Base-by-base conservation (phyloP, 306 rosid genomes). In the Quercus glauca region DNA sequence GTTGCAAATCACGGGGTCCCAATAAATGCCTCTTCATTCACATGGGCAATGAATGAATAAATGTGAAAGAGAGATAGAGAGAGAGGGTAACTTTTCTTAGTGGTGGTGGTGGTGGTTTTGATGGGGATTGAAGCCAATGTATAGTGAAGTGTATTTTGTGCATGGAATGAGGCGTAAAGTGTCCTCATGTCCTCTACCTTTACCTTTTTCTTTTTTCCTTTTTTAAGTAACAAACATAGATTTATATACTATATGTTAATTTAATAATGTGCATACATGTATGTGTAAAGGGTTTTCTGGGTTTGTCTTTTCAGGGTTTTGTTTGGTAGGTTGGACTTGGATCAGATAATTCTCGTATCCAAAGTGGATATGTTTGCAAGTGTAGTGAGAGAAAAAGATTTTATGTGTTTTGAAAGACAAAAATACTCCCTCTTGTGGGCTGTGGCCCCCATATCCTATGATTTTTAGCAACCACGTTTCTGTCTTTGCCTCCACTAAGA, bases 111-210 rank as follows among this genome's bases (percentile, higher is more conserved):
- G 71, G 26, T 31, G 72, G 1, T 35, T 13, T n/a, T 67, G 55
- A 13, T 55, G 6, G 18, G 72, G 72, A 67, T 67, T 67, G 72
- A 35, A 9, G 51, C 60, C 75, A 72, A 72, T 29, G 75, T 26
- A 35, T 10, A 20, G 56, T 49, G 10, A 69, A 59, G 67, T 82
- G 14, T 57, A 28, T 19, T 41, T 41, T 75, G 63, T 82, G 85
- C 80, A 85, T 71, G 86, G 79, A 84, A 82, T 84, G 82, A 79
- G 74, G 85, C 89, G 81, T 88, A 88, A 88, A 92, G 94, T 74
- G 84, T 37, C 79, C 43, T 26, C 26, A 69, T 85, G 92, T 88
- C 94, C 85, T 83, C 89, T 85, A 84, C 78, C 82, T 41, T 61
- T 56, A 73, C 25, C 82, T 77, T 83, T 82, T 45, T 10, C 25